These are phyloP conservation scores for Stagonosporopsis tanaceti DNA, from an alignment of 2,329 filamentous ascomycete species.

Conservation along the genomic window DNA sequence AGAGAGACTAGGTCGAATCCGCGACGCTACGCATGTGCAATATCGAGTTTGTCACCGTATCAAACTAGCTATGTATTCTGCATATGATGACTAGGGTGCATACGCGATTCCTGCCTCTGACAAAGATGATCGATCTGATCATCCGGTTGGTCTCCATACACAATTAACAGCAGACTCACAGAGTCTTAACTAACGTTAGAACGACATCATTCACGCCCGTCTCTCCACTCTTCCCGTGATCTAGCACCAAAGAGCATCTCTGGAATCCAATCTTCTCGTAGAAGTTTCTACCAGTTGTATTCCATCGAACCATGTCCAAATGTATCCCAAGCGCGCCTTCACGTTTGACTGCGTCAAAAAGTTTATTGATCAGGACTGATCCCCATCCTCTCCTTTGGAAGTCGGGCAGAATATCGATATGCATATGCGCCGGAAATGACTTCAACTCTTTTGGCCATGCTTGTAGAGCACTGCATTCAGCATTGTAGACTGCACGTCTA, in stretches of 20 bases:
- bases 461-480: slow-evolving; percentile 36
- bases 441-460: slow-evolving; percentile 27
- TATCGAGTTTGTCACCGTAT: not conserved
- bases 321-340: slow-evolving; percentile 43
- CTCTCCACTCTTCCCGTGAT: slow-evolving; percentile 38
- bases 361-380: slow-evolving; percentile 33
- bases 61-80: not conserved
- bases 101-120: not conserved
- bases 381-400: slow-evolving; percentile 47
- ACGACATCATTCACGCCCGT: slow-evolving; percentile 33
- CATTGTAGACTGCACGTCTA: slow-evolving; percentile 29
- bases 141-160: not conserved
- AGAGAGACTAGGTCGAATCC: slow-evolving; percentile 44
- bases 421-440: slow-evolving; percentile 48
- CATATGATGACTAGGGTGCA: not conserved
- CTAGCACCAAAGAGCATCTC: slow-evolving; percentile 34
- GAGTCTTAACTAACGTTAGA: slow-evolving; percentile 33
- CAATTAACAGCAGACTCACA: slow-evolving; percentile 18
- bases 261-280: slow-evolving; percentile 40
- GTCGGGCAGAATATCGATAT: slow-evolving; percentile 48
- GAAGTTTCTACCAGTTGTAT: slow-evolving; percentile 38
- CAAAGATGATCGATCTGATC: not conserved
- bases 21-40: not conserved
- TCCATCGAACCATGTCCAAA: slow-evolving; percentile 47
- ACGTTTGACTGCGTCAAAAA: slow-evolving; percentile 32